A percentile compares a stretch with the other conserved stretches of the same genome.
These are phyloP conservation scores for Teunomyces kruisii DNA, from an alignment of 805 yeast genomes.

Conservation along the genomic window DNA sequence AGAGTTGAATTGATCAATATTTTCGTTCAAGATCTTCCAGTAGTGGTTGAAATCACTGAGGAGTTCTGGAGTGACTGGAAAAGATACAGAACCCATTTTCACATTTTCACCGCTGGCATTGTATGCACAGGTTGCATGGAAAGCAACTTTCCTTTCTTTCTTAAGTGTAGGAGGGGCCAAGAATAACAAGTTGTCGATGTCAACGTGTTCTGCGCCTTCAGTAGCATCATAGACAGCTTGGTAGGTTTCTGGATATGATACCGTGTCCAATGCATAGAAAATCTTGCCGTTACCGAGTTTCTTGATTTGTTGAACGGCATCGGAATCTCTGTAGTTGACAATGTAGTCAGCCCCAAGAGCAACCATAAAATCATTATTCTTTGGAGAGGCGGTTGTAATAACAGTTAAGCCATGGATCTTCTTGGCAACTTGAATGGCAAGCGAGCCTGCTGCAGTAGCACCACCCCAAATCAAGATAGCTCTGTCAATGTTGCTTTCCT, in stretches of 20 bases:
- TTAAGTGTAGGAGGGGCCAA: neutral
- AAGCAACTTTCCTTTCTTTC: slow-evolving; percentile 5
- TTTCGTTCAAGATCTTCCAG: slow-evolving; percentile 24
- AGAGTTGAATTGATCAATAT: slow-evolving; percentile 15
- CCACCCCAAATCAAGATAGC: slow-evolving; percentile 37
- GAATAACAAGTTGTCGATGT: slow-evolving; percentile 8
- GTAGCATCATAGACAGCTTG: slow-evolving; percentile 30
- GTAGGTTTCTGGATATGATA: slow-evolving; percentile 20
- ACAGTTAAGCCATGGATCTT: slow-evolving; percentile 28
- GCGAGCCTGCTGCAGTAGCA: slow-evolving; percentile 32
- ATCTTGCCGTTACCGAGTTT: slow-evolving; percentile 18
- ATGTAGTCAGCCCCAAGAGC: slow-evolving; percentile 29
- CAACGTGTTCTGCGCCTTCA: slow-evolving; percentile 19
- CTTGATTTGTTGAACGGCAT: slow-evolving; percentile 23
- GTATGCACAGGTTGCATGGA: slow-evolving; percentile 9
- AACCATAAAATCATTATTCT: slow-evolving; percentile 23
- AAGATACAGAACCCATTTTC: neutral
- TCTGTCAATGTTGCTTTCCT: slow-evolving; percentile 13
- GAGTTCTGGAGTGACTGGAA: slow-evolving; percentile 6
- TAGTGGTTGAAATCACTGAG: slow-evolving; percentile 13
- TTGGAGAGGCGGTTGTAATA: slow-evolving; percentile 26
- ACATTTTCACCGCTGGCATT: slow-evolving; percentile 5
- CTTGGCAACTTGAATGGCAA: slow-evolving; percentile 34
- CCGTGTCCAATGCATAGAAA: slow-evolving; percentile 27
- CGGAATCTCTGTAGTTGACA: slow-evolving; percentile 27